phyloP scores from a whole-genome alignment of 352 stramenopile genomes.

The Globisporangium barbulae region DNA sequence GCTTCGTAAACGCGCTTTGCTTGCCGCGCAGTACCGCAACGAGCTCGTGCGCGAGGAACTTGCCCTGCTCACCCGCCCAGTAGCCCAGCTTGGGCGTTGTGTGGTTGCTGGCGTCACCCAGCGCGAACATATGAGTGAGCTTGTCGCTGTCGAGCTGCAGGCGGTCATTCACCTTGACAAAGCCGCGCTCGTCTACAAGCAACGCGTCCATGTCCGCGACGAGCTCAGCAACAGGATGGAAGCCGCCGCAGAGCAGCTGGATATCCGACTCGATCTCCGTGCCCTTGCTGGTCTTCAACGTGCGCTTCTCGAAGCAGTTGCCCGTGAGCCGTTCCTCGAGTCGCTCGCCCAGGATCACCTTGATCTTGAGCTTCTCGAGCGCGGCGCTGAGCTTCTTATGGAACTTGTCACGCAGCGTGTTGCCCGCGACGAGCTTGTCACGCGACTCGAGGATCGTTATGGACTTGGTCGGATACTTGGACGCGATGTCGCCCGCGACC shows the following conservation, averaged over 20 bases:
- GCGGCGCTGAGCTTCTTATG: constrained; percentile 24
- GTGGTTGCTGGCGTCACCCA: constrained; percentile 57
- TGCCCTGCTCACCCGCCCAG: constrained; percentile 39
- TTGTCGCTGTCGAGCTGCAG: constrained; percentile 46
- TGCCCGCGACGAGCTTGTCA: constrained; percentile 25
- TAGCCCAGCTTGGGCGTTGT: constrained; percentile 40
- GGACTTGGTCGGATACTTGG: constrained; percentile 42
- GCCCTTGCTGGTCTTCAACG: constrained; percentile 43
- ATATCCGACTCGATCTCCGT: constrained; percentile 45
- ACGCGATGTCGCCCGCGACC: constrained; percentile 43
- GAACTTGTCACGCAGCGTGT: constrained; percentile 51
- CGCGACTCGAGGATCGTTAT: constrained; percentile 48
- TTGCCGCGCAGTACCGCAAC: constrained; percentile 24
- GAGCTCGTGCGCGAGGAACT: constrained; percentile 35
- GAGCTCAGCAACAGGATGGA: constrained; percentile 21
- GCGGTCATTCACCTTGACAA: constrained; percentile 41
- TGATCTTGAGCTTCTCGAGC: constrained; percentile 39
- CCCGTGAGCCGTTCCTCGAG: constrained; percentile 34
- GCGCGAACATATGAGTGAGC: constrained; percentile 49
- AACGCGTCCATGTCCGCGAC: constrained; percentile 37
- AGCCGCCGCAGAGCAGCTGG: constrained; percentile 47
- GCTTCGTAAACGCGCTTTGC: constrained; percentile 20
- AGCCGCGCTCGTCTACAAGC: constrained; percentile 32
- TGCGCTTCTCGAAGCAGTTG: constrained; percentile 29
- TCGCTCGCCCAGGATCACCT: constrained; percentile 53